phyloP scores from a whole-genome alignment of 2,329 filamentous ascomycete species.

The Colletotrichum neosansevieriae region DNA sequence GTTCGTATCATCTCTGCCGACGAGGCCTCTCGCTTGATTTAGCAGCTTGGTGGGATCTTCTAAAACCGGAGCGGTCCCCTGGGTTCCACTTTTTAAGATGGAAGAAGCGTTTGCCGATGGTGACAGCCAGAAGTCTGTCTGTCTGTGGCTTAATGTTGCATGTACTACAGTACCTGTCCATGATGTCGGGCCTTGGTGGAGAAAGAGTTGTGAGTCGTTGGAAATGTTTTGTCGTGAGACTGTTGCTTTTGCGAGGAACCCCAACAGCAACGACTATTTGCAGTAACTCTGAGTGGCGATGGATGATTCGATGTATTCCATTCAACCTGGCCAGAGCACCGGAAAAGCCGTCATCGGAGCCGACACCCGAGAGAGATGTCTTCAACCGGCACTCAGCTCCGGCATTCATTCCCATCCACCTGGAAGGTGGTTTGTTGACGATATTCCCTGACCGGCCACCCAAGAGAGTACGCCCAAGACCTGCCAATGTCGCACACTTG shows the following conservation, averaged over 20 bases:
- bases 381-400: neutral
- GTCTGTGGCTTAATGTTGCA: constrained; percentile 24
- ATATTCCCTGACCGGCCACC: neutral
- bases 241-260: neutral
- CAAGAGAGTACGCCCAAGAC: too few species aligned
- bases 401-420: neutral
- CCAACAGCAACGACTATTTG: neutral
- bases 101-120: constrained; percentile 40
- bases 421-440: neutral
- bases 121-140: constrained; percentile 13
- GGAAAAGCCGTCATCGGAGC: constrained; percentile 14
- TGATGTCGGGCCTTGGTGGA: neutral
- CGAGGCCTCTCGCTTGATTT: constrained; percentile 26
- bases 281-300: neutral
- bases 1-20: neutral
- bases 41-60: constrained; percentile 25
- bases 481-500: neutral
- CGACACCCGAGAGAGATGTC: constrained; percentile 8
- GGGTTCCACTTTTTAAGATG: constrained; percentile 41
- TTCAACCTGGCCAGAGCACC: constrained; percentile 1
- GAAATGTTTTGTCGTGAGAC: neutral
- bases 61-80: constrained; percentile 40
- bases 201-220: neutral
- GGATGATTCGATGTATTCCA: neutral
- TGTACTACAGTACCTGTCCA: constrained; percentile 1